These are phyloP conservation scores for Blastocystis sp. DNA, from an alignment of 352 stramenopile species.

Conservation along the genomic window DNA sequence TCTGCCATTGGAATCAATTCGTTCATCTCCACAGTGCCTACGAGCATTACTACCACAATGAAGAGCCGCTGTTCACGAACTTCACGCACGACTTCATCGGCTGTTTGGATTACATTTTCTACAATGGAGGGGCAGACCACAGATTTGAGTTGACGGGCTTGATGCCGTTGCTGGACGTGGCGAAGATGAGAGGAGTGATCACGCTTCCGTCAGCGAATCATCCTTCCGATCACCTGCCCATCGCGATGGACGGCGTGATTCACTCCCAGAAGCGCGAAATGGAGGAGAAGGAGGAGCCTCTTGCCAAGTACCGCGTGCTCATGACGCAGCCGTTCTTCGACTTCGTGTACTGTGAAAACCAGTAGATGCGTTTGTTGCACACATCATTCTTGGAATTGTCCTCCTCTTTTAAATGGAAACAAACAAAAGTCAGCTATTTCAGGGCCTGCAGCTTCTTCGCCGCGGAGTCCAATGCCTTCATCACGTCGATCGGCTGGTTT, in stretches of 20 bases:
- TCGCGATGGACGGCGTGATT: background rate
- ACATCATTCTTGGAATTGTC: too few relatives aligned
- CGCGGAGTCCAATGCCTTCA: slow-evolving; percentile 13
- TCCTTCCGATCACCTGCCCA: background rate
- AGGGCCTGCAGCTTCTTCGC: background rate
- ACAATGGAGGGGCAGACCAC: background rate
- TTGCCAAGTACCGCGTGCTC: background rate
- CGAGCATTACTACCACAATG: background rate
- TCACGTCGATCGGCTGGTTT: slow-evolving; percentile 39
- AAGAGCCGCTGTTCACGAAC: slow-evolving; percentile 12
- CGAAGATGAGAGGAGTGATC: background rate
- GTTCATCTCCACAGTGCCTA: slow-evolving; percentile 10
- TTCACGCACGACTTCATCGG: slow-evolving; percentile 20
- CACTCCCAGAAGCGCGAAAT: background rate
- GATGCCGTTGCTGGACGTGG: background rate
- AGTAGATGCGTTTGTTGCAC: too few relatives aligned
- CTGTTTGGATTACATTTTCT: slow-evolving; percentile 22
- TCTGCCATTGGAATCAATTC: background rate
- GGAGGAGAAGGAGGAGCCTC: background rate
- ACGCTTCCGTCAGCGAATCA: background rate
- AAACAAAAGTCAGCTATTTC: too few relatives aligned
- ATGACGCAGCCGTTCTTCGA: slow-evolving; percentile 10
- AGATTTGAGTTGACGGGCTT: background rate
- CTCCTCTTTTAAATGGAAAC: too few relatives aligned
- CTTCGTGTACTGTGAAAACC: background rate